These are phyloP conservation scores for Agrocybe praecox DNA, from an alignment of 768 basidiomycete genomes.

Conservation along the genomic window DNA sequence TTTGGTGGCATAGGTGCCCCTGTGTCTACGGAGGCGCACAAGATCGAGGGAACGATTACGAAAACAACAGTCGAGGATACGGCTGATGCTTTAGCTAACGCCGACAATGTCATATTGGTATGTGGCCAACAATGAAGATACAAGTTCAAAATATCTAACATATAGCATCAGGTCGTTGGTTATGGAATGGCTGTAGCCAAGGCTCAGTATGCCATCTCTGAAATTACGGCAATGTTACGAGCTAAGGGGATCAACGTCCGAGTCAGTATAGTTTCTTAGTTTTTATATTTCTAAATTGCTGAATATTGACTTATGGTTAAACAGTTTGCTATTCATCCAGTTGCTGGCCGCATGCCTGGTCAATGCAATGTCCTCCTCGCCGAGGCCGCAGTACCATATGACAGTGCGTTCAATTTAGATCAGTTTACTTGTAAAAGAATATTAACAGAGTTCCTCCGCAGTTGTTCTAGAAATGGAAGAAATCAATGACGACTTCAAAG, in stretches of 20 bases:
- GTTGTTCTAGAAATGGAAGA: conserved; percentile 94
- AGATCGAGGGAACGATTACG: conserved; percentile 84
- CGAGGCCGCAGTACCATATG: conserved; percentile 89
- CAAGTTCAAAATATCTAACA: background rate
- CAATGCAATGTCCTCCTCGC: conserved; percentile 92
- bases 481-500: conserved; percentile 89
- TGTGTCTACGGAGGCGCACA: conserved; percentile 56
- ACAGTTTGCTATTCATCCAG: conserved; percentile 84
- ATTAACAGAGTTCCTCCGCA: conserved; percentile 47
- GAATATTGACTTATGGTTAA: background rate
- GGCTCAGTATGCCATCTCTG: conserved; percentile 79
- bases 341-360: conserved; percentile 92
- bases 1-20: conserved; percentile 82
- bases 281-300: too few species aligned
- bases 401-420: conserved; percentile 51
- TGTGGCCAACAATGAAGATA: conserved; percentile 5
- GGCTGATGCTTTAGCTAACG: conserved; percentile 74
- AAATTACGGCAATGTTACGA: conserved; percentile 74
- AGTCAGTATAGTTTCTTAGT: conserved; percentile 26
- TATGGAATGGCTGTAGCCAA: conserved; percentile 95
- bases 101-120: conserved; percentile 84
- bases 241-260: conserved; percentile 79
- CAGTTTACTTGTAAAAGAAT: background rate
- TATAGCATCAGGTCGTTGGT: conserved; percentile 64
- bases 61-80: conserved; percentile 82